These are phyloP conservation scores for Davidsoniella australis DNA, from an alignment of 2,329 filamentous ascomycete species.

Conservation along the genomic window DNA sequence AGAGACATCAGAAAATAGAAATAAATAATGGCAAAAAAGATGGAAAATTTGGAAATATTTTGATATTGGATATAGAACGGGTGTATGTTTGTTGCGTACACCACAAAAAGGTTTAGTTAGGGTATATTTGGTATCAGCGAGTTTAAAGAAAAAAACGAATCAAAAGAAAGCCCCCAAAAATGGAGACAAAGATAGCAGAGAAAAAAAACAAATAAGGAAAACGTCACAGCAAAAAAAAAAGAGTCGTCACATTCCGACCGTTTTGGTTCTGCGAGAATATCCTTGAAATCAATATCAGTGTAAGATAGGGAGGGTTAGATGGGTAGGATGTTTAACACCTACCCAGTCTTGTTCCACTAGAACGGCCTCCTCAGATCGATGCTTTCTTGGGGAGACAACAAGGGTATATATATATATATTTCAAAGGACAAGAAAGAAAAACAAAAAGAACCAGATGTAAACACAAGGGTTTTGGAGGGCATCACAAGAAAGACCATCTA, in stretches of 20 bases:
- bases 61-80: neutral
- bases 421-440: neutral
- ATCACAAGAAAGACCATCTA: neutral
- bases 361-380: too few species aligned
- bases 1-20: neutral
- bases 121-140: too few species aligned
- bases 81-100: too few species aligned
- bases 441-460: neutral
- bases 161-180: neutral
- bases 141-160: too few species aligned
- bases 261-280: too few species aligned
- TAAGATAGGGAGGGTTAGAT: too few species aligned
- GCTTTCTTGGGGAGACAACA: neutral
- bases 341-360: too few species aligned
- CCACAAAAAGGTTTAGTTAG: neutral
- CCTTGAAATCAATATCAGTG: too few species aligned
- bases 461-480: too few species aligned
- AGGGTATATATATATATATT: neutral
- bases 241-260: constrained; percentile 1
- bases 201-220: constrained; percentile 1
- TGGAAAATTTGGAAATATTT: neutral
- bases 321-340: too few species aligned
- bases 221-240: constrained; percentile 3
- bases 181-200: too few species aligned
- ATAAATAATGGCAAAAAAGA: neutral